A percentile compares a stretch with the other conserved stretches of the same genome.
phyloP scores from a whole-genome alignment of 2,329 filamentous ascomycete species.

The Penicillium sp. region DNA sequence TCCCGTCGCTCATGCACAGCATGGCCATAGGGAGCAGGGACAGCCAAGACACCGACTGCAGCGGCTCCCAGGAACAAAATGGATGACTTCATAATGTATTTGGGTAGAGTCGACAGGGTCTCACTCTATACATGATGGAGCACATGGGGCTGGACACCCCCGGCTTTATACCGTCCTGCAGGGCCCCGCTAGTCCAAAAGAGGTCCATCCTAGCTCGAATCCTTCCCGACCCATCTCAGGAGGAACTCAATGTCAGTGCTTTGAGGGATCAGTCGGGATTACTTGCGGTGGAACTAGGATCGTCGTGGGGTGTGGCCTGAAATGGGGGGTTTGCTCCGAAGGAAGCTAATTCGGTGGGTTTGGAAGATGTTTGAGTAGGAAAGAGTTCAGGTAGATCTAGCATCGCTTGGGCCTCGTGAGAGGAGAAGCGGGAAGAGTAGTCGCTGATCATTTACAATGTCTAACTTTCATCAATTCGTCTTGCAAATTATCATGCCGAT shows the following conservation, averaged over 20 bases:
- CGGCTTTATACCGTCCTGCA: constrained; percentile 2
- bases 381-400: constrained; percentile 9
- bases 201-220: neutral
- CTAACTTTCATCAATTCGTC: neutral
- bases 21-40: constrained; percentile 23
- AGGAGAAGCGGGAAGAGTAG: constrained; percentile 1
- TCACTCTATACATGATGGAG: neutral
- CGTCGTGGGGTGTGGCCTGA: constrained; percentile 9
- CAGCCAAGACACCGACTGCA: constrained; percentile 19
- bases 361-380: constrained; percentile 1
- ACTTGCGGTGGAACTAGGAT: constrained; percentile 15
- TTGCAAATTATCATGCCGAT: neutral
- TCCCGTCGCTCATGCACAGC: constrained; percentile 35
- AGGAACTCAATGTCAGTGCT: neutral
- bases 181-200: neutral
- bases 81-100: constrained; percentile 24
- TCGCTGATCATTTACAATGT: neutral
- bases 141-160: neutral
- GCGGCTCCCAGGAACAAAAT: constrained; percentile 23
- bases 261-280: neutral
- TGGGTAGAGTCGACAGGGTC: neutral
- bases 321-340: constrained; percentile 6
- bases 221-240: neutral
- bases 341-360: constrained; percentile 1
- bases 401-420: constrained; percentile 13